Evolutionary conservation across 2,329 filamentous ascomycete species (phyloP).

Genomic region (Aspergillus intermedius): DNA sequence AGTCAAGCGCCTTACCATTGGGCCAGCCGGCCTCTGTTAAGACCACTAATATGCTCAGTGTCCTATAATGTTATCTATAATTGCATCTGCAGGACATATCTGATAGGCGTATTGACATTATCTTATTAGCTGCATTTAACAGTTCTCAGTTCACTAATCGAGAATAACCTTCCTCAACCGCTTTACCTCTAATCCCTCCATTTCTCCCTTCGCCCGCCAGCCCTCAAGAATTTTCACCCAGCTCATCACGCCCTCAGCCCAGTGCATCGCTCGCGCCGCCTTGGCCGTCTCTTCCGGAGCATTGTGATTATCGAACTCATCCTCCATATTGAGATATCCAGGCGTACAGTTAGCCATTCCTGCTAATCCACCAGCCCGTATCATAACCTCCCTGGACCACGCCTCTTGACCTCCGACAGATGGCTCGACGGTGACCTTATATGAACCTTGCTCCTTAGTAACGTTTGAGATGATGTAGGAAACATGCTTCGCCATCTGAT

Average conservation of each 20-base stretch:
- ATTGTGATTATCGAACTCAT: slow-evolving; percentile 16
- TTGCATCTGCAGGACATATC: not conserved
- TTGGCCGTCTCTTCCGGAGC: slow-evolving; percentile 27
- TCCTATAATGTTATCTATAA: too few species aligned
- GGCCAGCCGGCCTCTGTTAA: slow-evolving; percentile 31
- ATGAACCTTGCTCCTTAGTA: slow-evolving; percentile 3
- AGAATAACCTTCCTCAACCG: not conserved
- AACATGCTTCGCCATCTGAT: slow-evolving; percentile 36
- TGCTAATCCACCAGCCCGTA: slow-evolving; percentile 35
- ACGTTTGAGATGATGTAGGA: slow-evolving; percentile 40
- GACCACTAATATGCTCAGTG: too few species aligned
- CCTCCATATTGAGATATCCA: slow-evolving; percentile 48
- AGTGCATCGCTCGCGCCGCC: slow-evolving; percentile 22
- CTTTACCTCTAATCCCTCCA: slow-evolving; percentile 17
- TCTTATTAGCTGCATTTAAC: too few species aligned
- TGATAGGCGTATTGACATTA: too few species aligned
- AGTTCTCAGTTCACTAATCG: too few species aligned
- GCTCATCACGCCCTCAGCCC: slow-evolving; percentile 25
- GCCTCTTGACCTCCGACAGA: slow-evolving; percentile 39
- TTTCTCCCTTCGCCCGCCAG: slow-evolving; percentile 21
- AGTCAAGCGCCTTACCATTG: slow-evolving; percentile 49
- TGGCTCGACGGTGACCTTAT: slow-evolving; percentile 6
- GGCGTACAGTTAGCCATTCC: slow-evolving; percentile 48
- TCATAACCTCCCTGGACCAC: slow-evolving; percentile 40
- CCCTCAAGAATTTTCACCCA: slow-evolving; percentile 20